phyloP scores from a whole-genome alignment of 768 basidiomycete genomes.

The Amanita rimosa region DNA sequence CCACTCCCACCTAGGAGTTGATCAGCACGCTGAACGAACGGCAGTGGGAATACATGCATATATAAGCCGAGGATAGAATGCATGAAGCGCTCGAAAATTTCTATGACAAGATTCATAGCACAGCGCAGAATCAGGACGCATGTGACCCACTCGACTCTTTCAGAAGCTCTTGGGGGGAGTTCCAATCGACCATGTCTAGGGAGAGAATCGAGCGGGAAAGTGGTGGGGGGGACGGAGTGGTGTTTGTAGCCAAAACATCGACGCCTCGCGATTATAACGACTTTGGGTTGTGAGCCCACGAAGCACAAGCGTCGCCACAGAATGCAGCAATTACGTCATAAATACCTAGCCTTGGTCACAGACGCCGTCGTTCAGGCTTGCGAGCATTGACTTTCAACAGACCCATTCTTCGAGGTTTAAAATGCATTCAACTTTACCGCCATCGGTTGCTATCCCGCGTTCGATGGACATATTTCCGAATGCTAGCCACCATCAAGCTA shows the following conservation, averaged over 20 bases:
- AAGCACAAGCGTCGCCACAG: no score
- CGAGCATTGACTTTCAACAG: no score
- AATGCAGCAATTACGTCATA: no score
- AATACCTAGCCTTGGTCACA: no score
- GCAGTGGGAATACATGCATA: constrained; percentile 25
- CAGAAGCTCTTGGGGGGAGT: constrained; percentile 31
- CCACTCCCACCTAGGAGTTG: constrained; percentile 48
- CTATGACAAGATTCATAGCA: constrained; percentile 13
- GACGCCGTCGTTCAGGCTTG: no score
- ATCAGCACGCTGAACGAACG: constrained; percentile 1
- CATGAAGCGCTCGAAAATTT: constrained; percentile 43
- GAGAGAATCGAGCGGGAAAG: constrained; percentile 8
- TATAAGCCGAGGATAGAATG: constrained; percentile 51
- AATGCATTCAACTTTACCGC: no score
- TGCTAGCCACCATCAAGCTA: no score
- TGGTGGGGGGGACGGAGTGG: constrained; percentile 10
- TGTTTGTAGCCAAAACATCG: constrained; percentile 5
- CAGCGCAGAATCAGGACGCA: constrained; percentile 1
- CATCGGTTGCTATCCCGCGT: no score
- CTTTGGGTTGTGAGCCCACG: no score
- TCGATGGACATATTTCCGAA: no score
- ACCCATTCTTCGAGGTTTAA: no score
- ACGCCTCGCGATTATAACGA: not conserved
- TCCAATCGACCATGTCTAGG: constrained; percentile 47
- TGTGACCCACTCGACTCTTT: constrained; percentile 32